Evolutionary conservation across 2,329 filamentous ascomycete species (phyloP).

Genomic region (Phaeosphaeria sp.): DNA sequence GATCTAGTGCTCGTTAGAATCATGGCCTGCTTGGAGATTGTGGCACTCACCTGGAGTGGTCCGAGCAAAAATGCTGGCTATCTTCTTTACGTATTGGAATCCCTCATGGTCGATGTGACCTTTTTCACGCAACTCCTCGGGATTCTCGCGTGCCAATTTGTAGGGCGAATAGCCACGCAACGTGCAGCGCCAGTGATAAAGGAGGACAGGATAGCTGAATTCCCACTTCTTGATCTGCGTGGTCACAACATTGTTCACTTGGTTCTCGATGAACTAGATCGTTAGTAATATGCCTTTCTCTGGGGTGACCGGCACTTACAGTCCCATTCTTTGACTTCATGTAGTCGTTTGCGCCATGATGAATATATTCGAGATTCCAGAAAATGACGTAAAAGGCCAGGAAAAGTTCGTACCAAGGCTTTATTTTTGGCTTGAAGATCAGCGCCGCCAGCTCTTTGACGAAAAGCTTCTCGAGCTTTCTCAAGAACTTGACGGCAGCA

Average conservation of each 20-base stretch:
- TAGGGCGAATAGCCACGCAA: slow-evolving; percentile 43
- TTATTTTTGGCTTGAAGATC: slow-evolving; percentile 44
- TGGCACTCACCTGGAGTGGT: slow-evolving; percentile 31
- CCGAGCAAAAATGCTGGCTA: slow-evolving; percentile 34
- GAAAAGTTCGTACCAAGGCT: slow-evolving; percentile 48
- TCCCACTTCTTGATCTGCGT: slow-evolving; percentile 46
- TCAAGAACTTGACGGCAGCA: slow-evolving; percentile 41
- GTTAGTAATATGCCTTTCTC: slow-evolving; percentile 15
- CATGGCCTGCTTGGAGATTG: not conserved
- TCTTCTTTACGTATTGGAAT: slow-evolving; percentile 38
- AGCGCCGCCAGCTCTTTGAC: slow-evolving; percentile 35
- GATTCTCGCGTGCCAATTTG: slow-evolving; percentile 44
- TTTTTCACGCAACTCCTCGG: slow-evolving; percentile 37
- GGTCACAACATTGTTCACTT: slow-evolving; percentile 42
- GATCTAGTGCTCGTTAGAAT: slow-evolving; percentile 29
- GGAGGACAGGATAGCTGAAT: slow-evolving; percentile 38
- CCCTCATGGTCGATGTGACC: slow-evolving; percentile 39
- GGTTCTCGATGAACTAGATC: slow-evolving; percentile 35
- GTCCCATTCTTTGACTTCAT: slow-evolving; percentile 45
- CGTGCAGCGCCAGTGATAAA: slow-evolving; percentile 42
- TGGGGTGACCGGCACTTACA: slow-evolving; percentile 25
- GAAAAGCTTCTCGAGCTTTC: slow-evolving; percentile 37
- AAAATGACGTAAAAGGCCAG: slow-evolving; percentile 45
- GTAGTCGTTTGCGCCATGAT: slow-evolving; percentile 41
- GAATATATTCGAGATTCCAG: slow-evolving; percentile 48